phyloP scores from a whole-genome alignment of 169 alveolate species.

The Babesia bovis region DNA sequence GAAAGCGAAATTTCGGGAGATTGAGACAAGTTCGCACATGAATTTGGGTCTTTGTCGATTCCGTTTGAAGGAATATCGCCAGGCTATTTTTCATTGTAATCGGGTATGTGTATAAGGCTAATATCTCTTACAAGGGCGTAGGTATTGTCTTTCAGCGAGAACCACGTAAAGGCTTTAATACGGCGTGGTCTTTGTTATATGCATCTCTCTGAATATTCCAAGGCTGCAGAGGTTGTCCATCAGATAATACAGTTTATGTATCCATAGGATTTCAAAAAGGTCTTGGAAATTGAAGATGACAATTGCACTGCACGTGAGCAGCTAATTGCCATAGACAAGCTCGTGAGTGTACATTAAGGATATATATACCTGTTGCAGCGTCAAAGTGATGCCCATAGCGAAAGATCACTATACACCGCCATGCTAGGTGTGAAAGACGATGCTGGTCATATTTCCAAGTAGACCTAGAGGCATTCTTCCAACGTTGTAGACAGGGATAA shows the following conservation, averaged over 20 bases:
- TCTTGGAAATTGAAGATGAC: constrained; percentile 18
- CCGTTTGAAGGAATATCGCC: constrained; percentile 30
- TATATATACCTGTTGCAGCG: background rate
- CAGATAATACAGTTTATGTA: background rate
- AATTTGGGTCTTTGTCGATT: constrained; percentile 51
- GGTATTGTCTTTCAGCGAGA: constrained; percentile 29
- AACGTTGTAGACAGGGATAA: no score
- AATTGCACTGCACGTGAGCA: constrained; percentile 36
- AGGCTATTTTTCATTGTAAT: constrained; percentile 50
- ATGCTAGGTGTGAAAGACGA: constrained; percentile 3
- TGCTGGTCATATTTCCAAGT: no score
- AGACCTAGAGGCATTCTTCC: no score
- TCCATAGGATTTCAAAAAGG: constrained; percentile 33
- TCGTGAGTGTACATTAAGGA: constrained; percentile 9
- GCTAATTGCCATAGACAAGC: constrained; percentile 11
- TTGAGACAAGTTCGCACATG: constrained; percentile 32
- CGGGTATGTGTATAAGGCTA: constrained; percentile 13
- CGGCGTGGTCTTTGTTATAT: constrained; percentile 47
- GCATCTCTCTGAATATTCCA: constrained; percentile 20
- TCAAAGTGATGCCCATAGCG: background rate
- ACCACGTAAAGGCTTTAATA: constrained; percentile 49
- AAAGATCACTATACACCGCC: constrained; percentile 4
- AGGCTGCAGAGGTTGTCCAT: constrained; percentile 43
- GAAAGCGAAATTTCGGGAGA: constrained; percentile 42
- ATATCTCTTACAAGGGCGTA: background rate